A percentile compares a stretch with the other conserved stretches of the same genome.
phyloP scores from a whole-genome alignment of 257 asterid genomes.

The Solanum sejunctum region DNA sequence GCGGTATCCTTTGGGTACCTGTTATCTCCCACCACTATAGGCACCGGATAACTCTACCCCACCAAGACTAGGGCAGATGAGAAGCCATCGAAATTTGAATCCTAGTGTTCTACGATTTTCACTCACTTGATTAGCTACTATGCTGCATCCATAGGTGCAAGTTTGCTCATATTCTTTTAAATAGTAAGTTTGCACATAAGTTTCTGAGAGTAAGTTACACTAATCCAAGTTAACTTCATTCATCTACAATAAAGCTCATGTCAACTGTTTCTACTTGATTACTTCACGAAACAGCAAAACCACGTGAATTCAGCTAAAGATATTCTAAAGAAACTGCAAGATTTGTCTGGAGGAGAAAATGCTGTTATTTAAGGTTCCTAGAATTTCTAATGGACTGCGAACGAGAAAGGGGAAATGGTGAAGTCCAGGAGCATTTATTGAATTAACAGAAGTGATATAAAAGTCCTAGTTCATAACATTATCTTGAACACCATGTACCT shows the following conservation, averaged over 20 bases:
- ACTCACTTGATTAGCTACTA: background rate
- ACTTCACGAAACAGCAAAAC: background rate
- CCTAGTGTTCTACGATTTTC: background rate
- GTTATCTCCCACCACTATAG: background rate
- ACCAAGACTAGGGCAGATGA: background rate
- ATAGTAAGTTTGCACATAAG: background rate
- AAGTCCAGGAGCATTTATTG: background rate
- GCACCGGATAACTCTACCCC: background rate
- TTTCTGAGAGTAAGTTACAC: background rate
- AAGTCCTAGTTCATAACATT: background rate
- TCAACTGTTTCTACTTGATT: background rate
- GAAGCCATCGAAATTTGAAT: background rate
- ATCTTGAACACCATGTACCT: slow-evolving; percentile 29
- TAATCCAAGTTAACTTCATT: background rate
- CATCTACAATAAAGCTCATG: background rate
- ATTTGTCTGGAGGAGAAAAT: background rate
- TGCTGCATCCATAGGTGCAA: background rate
- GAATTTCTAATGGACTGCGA: background rate
- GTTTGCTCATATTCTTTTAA: background rate
- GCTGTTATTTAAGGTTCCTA: background rate
- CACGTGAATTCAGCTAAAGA: background rate
- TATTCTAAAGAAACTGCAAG: background rate
- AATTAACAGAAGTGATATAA: background rate
- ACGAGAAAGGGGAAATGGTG: background rate
- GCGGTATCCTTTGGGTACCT: background rate